phyloP scores from a whole-genome alignment of 129 eudicot genomes.

The Centaurea solstitialis region DNA sequence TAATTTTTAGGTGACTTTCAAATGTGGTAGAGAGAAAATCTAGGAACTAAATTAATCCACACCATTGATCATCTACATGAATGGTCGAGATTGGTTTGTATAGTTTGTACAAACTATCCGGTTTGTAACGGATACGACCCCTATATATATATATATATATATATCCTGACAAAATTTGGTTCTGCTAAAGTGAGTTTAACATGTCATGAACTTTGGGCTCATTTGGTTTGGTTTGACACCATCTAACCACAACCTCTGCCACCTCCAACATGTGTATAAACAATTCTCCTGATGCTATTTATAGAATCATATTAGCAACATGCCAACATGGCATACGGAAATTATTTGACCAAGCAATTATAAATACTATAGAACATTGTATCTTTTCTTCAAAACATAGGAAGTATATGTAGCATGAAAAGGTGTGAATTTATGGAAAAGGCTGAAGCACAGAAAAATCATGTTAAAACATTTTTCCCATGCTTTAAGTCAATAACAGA shows the following conservation, averaged over 20 bases:
- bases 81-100: no score
- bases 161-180: no score
- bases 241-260: neutral
- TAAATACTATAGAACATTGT: neutral
- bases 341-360: neutral
- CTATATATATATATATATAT: no score
- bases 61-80: no score
- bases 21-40: no score
- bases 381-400: neutral
- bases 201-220: no score
- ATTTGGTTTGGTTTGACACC: neutral
- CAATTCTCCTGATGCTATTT: neutral
- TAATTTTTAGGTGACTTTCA: no score
- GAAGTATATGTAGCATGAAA: neutral
- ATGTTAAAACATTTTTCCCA: neutral
- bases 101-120: no score
- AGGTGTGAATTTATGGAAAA: neutral
- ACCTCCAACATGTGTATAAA: neutral
- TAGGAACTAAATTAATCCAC: no score
- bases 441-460: neutral
- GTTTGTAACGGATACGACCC: no score
- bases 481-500: neutral
- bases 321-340: neutral
- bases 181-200: no score
- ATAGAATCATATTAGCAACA: conserved; percentile 1